Evolutionary conservation across 495 filamentous ascomycete genomes (phyloP), one percentile per base, ranked within the genome.

Genomic region (Penicillium odoratum): DNA sequence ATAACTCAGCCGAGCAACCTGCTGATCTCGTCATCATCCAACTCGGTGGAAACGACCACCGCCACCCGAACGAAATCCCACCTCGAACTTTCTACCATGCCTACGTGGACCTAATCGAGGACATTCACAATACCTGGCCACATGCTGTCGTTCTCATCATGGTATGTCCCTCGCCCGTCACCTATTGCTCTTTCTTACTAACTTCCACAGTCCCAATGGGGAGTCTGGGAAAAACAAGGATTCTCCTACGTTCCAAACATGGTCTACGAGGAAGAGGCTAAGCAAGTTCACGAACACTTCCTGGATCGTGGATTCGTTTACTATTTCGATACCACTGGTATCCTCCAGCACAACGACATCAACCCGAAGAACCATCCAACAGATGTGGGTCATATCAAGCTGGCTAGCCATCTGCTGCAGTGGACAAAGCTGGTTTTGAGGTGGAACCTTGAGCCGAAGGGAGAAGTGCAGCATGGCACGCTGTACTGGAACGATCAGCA

Each of bases 331-430:
- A 88, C 85, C 3, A 82, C 75, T 15, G 87, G 86, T 3, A 84
- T 88, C 31, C 57, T 90, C 59, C 84, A 88, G 62, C 85, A 90
- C 60, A 88, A 88, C 55, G 86, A 88, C 61, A 85, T 88, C 52
- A 81, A 74, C 5, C 87, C 85, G 11, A 73, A 75, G 63, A 85
- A 74, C 59, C 86, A 90, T 56, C 85, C 83, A 0, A 88, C 85
- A 0, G 85, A 89, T 59, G 80, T 88, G 10, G 85, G 87, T 0
- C 83, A 87, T 50, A 77, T 89, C 66, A 89, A 89, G 60, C 68
- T 89, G 3, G 84, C 86, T 3, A 87, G 84, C 59, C 85, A 88
- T 58, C 58, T 89, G 48, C 80, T 83, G 65, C 81, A 86, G 63
- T 88, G 79, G 69, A 66, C 71, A 5, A 69, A 73, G 31, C 36